Base-by-base conservation (phyloP, 352 stramenopile species). In the Pythium apleroticum region DNA sequence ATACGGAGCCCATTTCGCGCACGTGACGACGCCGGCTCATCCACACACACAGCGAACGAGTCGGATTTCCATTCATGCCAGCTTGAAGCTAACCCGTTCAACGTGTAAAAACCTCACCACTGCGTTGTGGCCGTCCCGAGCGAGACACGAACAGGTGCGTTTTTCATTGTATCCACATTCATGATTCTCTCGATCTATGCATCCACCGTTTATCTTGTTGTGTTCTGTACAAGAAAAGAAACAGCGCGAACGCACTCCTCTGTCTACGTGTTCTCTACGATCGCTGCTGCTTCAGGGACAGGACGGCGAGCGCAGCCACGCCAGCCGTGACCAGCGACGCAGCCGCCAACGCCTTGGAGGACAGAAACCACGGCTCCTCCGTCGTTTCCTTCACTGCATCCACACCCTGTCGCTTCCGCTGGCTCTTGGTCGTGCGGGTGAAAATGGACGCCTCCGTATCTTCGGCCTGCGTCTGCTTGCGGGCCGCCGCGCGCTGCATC, bases 251-350 rank as follows among this genome's bases (percentile, higher is more conserved):
- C 46, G 46, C 46, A 53, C 25, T 53, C 25, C 11, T 14, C 14
- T 53, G 11, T 53, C 43, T 50, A 50, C 35, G 35, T 41, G 35
- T 41, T 41, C 19, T 50, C 58, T 71, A 74, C 48, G 57, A 68
- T 58, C 66, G 84, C 57, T 88, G 79, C 55, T 86, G 80, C 60
- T 88, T 89, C 52, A 91, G 49, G 1, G 77, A 69, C 57, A 92
- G 53, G 31, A 94, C 35, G 10, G 81, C 81, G 11, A 89, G 63
- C 17, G 81, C 80, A 10, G 85, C 85, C 30, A 91, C 73, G 35
- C 83, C 80, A 12, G 84, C 85, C 52, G 83, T 90, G 59, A 94
- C 72, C 28, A 91, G 68, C 41, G 83, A 91, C 15, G 77, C 86
- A 11, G 80, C 81, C 11, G 82, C 81, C 50, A 94, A 52, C 15